A percentile compares a stretch with the other conserved stretches of the same genome.
Conservation (phyloP, 2,329 filamentous ascomycete species). For the Penicillium sp. region DNA sequence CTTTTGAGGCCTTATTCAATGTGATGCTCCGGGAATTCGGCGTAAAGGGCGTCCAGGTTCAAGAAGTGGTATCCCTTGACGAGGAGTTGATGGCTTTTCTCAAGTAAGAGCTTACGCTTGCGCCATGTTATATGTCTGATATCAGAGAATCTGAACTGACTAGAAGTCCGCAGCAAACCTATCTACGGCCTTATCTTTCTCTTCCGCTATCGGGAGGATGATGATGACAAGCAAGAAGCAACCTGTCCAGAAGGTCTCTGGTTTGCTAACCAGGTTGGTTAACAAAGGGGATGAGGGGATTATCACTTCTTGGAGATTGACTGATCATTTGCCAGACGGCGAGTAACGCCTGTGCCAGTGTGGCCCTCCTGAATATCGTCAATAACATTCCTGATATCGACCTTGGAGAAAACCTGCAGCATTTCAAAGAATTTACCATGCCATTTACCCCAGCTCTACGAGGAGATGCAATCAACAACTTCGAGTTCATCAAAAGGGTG, state of each 20-base stretch:
- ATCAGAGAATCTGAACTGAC: background rate
- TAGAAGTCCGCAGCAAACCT: constrained; percentile 59
- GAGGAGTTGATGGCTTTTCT: constrained; percentile 65
- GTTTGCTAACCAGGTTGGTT: constrained; percentile 86
- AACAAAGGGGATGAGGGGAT: background rate
- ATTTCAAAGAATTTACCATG: constrained; percentile 75
- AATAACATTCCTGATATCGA: constrained; percentile 75
- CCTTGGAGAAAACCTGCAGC: constrained; percentile 70
- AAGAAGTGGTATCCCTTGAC: constrained; percentile 77
- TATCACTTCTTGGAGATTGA: background rate
- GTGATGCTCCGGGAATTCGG: constrained; percentile 80
- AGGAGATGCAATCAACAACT: constrained; percentile 74
- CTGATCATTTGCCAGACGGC: constrained; percentile 62
- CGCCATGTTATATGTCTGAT: no score
- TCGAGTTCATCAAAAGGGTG: constrained; percentile 74
- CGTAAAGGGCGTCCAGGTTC: constrained; percentile 71
- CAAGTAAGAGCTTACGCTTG: constrained; percentile 53
- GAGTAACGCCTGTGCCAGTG: constrained; percentile 86
- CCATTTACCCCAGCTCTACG: constrained; percentile 71
- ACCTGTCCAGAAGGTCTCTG: constrained; percentile 71
- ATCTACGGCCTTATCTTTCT: constrained; percentile 88
- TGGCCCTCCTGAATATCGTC: constrained; percentile 89
- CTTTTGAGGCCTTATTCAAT: constrained; percentile 75
- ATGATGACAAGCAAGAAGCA: constrained; percentile 55
- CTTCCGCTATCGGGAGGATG: constrained; percentile 71